Base-by-base conservation (phyloP, 225 moss, liverwort and hornwort genomes). In the Ulota crispa region DNA sequence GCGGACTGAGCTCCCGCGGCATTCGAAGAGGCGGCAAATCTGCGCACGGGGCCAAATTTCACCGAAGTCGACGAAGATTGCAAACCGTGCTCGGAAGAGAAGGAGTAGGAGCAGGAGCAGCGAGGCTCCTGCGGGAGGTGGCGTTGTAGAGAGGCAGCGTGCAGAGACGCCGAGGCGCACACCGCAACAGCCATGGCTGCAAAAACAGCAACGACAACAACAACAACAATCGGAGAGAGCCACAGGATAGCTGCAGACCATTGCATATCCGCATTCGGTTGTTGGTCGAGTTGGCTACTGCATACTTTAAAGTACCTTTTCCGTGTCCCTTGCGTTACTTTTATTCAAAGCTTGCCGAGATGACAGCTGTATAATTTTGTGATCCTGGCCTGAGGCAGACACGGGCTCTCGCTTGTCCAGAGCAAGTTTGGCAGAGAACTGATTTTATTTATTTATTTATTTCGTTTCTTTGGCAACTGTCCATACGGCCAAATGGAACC, bases 171-270 rank as follows among this genome's bases (percentile, higher is more conserved):
- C 83, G 87, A 76, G 26, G 77, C 68, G 55, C 68, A 42, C 63
- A 81, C 68, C 77, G 87, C 80, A 73, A 80, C 54, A 4, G 87
- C 83, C 83, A 87, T 77, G 8, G 53, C 72, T 1, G 3, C 3
- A 66, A 39, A 64, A 34, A 2, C 52, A 18, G n/a, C 12, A n/a
- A n/a, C n/a, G n/a, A 37, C 36, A 56, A 8, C 85, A 81, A 45
- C 52, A 54, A 53, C 16, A 42, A 56, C 75, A 30, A 0, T 5
- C 59, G 1, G 30, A 45, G 42, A 30, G 61, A 81, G 7, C 30
- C 24, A 37, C 26, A 39, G 23, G 32, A 52, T 12, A 10, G 20
- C 36, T 14, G 9, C 30, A 14, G 53, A 64, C 10, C 27, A 62
- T 26, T 31, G 43, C 9, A 56, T 80, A 73, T 57, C 78, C 83